A percentile compares a stretch with the other conserved stretches of the same genome.
Conservation (phyloP, 768 basidiomycete genomes). For the Boletus rubroflammeus region DNA sequence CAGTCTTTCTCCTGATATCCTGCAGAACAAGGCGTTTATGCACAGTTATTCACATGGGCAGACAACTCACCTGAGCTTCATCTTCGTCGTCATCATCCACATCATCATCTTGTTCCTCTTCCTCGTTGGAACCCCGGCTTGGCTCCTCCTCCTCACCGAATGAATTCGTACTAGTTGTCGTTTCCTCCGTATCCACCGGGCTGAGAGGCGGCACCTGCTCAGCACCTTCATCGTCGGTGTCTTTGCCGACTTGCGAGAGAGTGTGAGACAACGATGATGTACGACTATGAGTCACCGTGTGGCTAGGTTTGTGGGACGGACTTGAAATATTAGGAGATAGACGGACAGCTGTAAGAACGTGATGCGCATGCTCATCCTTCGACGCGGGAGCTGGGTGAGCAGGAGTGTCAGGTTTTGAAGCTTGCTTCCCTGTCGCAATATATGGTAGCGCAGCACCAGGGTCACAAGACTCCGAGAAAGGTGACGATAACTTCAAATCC, state of each 20-base stretch:
- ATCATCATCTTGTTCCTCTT: slow-evolving; percentile 15
- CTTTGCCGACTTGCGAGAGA: slow-evolving; percentile 9
- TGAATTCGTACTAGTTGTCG: slow-evolving; percentile 5
- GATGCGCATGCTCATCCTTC: slow-evolving; percentile 19
- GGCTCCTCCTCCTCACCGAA: slow-evolving; percentile 11
- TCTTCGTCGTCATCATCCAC: slow-evolving; percentile 19
- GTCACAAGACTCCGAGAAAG: not conserved
- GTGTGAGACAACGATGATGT: not conserved
- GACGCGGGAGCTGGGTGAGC: not conserved
- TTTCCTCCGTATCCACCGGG: slow-evolving; percentile 11
- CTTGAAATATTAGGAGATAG: slow-evolving; percentile 18
- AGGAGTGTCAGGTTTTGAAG: not conserved
- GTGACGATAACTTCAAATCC: slow-evolving; percentile 13
- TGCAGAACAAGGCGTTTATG: slow-evolving; percentile 13
- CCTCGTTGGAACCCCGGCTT: slow-evolving; percentile 8
- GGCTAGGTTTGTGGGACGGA: slow-evolving; percentile 6
- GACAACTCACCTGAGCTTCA: slow-evolving; percentile 18
- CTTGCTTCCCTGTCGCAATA: not conserved
- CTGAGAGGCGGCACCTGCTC: slow-evolving; percentile 3
- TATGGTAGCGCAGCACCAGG: not conserved
- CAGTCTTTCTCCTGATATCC: slow-evolving; percentile 30
- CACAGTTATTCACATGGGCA: not conserved
- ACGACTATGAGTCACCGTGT: not conserved
- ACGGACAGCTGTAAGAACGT: slow-evolving; percentile 25
- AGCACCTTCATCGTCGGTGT: not conserved